These are phyloP conservation scores for Peribolospora kevripleyi DNA, from an alignment of 768 basidiomycete species.

Conservation along the genomic window DNA sequence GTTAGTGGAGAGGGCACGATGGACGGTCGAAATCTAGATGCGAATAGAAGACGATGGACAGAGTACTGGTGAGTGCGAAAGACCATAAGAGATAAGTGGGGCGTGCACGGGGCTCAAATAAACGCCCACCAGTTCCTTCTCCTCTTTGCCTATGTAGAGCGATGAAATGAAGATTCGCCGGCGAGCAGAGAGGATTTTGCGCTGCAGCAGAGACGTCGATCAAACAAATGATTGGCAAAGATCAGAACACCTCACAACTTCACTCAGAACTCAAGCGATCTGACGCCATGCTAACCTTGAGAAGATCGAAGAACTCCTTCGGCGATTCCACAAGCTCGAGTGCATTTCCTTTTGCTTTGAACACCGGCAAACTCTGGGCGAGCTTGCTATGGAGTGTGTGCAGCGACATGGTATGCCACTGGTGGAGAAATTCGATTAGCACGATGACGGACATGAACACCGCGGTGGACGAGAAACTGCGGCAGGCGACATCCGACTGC, in stretches of 20 bases:
- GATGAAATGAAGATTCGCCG: constrained; percentile 69
- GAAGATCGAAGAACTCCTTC: constrained; percentile 29
- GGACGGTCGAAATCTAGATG: constrained; percentile 46
- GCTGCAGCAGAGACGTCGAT: constrained; percentile 23
- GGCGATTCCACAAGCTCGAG: constrained; percentile 19
- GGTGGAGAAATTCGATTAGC: too few species aligned
- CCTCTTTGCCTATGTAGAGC: constrained; percentile 60
- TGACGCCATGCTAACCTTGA: constrained; percentile 26
- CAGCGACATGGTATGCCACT: too few species aligned
- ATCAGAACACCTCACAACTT: too few species aligned
- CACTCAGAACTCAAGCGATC: not conserved
- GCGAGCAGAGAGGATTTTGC: constrained; percentile 52
- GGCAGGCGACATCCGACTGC: too few species aligned
- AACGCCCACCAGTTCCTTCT: constrained; percentile 40
- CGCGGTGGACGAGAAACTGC: too few species aligned
- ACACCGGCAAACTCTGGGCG: too few species aligned
- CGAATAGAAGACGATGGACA: constrained; percentile 1
- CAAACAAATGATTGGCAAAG: not conserved
- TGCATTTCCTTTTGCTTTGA: too few species aligned
- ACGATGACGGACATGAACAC: too few species aligned
- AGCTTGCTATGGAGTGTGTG: too few species aligned
- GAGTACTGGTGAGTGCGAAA: not conserved
- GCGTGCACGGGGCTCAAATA: not conserved
- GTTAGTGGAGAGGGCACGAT: constrained; percentile 33
- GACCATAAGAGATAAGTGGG: not conserved